phyloP scores from a whole-genome alignment of 352 stramenopile species.

The Phytophthora multivora region DNA sequence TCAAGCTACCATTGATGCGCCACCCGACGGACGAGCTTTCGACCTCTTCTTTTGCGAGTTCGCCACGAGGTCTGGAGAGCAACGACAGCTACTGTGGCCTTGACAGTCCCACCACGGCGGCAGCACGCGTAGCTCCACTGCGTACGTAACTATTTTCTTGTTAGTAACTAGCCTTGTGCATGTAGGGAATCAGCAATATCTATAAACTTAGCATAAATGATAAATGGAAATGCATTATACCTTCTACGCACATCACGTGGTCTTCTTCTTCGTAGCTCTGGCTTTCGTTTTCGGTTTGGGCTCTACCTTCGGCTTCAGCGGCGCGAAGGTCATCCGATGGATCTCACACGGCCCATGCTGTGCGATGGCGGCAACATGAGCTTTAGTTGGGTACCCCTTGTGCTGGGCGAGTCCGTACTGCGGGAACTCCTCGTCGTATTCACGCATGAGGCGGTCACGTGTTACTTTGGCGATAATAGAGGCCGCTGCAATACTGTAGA shows the following conservation, averaged over 20 bases:
- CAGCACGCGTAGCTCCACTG: constrained; percentile 28
- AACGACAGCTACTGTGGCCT: constrained; percentile 37
- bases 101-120: constrained; percentile 23
- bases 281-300: constrained; percentile 29
- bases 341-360: constrained; percentile 93
- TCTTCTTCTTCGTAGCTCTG: constrained; percentile 18
- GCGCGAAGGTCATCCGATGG: constrained; percentile 96
- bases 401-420: constrained; percentile 95
- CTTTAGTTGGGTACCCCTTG: constrained; percentile 97
- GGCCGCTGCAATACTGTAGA: constrained; percentile 97
- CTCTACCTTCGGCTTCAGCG: constrained; percentile 84
- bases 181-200: constrained; percentile 15
- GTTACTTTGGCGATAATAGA: constrained; percentile 99
- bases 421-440: constrained; percentile 93
- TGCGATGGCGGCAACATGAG: constrained; percentile 90
- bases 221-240: constrained; percentile 28
- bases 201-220: constrained; percentile 20
- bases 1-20: constrained; percentile 39
- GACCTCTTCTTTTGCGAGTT: constrained; percentile 39
- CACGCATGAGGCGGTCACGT: constrained; percentile 96
- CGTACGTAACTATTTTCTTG: constrained; percentile 22
- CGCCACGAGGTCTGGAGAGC: constrained; percentile 35
- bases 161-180: constrained; percentile 8
- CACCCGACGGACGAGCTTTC: constrained; percentile 41
- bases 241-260: constrained; percentile 9